Evolutionary conservation across 768 basidiomycete species (phyloP), one percentile per base, ranked within the genome.

Genomic region (Pisolithus albus): DNA sequence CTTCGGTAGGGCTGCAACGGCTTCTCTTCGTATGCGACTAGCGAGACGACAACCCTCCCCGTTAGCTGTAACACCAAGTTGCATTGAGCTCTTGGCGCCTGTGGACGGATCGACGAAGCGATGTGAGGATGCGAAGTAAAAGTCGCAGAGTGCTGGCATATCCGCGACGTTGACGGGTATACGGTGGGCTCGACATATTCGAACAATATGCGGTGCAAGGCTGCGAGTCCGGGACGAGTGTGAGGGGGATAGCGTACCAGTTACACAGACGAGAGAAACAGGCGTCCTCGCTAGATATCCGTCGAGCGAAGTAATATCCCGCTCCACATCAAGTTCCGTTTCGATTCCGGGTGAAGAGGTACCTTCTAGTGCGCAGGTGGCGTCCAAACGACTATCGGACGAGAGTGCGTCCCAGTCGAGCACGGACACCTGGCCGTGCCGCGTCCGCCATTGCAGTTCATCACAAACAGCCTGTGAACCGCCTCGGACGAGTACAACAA

Each of bases 21-120:
- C 84, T 21, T 97, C 92, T 23, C 95, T 74, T 34, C 82, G 79
- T 36, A 99, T 70, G 9, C 95, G 77, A 1, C 83, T 78, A 0
- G 85, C 85, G 4, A 99, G 2, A 23, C 21, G 21, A 23, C 21
- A 23, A 23, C 21, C 21, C 21, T 23, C 21, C 21, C 21, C 21
- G 21, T 23, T 23, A 23, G 21, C 21, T 23, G 21, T 23, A 23
- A 23, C 21, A 23, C 4, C 21, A 4, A 23, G 21, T 23, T 23
- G 21, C 21, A 23, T 23, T 23, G 21, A 23, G 21, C 21, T 23
- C 21, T 23, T 23, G 21, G 21, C 21, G 21, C 21, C 21, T 4
- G 21, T 23, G 21, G 21, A 23, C 21, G 21, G 21, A 23, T 23
- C 4, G 21, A 23, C 21, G 21, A 23, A 23, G 21, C 21, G 21